Evolutionary conservation across 1,284 basidiomycete genomes (phyloP).

Genomic region (Apiotrichum akiyoshidainum): DNA sequence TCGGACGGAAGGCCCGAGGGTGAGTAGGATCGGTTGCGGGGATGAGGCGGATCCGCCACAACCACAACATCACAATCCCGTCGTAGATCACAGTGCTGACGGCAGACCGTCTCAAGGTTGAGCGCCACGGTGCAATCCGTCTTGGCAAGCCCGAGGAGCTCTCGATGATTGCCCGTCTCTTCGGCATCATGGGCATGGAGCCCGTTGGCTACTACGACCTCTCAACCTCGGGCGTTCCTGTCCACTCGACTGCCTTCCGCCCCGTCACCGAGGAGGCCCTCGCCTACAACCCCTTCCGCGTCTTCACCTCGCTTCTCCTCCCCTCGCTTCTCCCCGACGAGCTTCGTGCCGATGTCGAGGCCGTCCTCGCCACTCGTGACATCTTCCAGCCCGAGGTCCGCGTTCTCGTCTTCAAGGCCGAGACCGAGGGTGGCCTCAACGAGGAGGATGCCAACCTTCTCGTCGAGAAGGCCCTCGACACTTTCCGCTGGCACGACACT

Average conservation of each 20-base stretch:
- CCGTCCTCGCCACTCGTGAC: constrained; percentile 37
- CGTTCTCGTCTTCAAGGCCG: constrained; percentile 40
- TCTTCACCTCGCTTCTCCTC: constrained; percentile 51
- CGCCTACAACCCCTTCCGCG: constrained; percentile 50
- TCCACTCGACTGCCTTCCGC: constrained; percentile 53
- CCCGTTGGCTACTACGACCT: constrained; percentile 54
- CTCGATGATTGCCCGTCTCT: constrained; percentile 46
- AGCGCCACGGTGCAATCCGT: constrained; percentile 53
- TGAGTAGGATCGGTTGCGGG: background rate
- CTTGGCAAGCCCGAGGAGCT: constrained; percentile 50
- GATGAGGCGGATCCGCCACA: background rate
- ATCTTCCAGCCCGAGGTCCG: constrained; percentile 46
- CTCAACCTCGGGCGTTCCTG: constrained; percentile 47
- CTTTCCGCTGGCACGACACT: constrained; percentile 51
- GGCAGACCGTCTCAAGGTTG: constrained; percentile 47
- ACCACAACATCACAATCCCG: background rate
- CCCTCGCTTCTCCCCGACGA: constrained; percentile 44
- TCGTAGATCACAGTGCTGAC: constrained; percentile 1
- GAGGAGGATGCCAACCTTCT: constrained; percentile 33
- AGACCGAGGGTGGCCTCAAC: constrained; percentile 35
- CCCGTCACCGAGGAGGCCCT: constrained; percentile 39
- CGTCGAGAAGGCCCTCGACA: constrained; percentile 46
- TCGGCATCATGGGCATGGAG: constrained; percentile 49
- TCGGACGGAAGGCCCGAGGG: constrained; percentile 8
- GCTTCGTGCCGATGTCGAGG: constrained; percentile 34